Percentiles rank a stretch among this genome's conserved stretches.
phyloP scores from a whole-genome alignment of 257 asterid genomes.

The Solanum sejunctum region DNA sequence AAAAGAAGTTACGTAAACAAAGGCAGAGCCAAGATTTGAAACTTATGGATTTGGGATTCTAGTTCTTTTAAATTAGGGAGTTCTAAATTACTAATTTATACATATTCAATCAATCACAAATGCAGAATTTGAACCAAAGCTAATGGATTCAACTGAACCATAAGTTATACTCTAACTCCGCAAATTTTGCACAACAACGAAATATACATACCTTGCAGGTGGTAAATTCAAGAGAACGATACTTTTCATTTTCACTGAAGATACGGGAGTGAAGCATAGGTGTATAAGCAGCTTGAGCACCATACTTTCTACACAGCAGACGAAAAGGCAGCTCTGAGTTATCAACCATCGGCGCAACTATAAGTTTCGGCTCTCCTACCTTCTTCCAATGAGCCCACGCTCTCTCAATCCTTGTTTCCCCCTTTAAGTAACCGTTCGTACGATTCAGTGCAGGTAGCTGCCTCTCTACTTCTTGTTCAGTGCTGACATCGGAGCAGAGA shows the following conservation, averaged over 20 bases:
- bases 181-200: not conserved
- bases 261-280: constrained; percentile 97
- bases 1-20: too few relatives aligned
- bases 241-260: constrained; percentile 63
- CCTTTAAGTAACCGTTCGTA: constrained; percentile 48
- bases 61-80: not conserved
- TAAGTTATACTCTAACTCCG: too few relatives aligned
- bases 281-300: constrained; percentile 94
- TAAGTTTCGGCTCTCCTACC: constrained; percentile 61
- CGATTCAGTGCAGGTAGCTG: constrained; percentile 8
- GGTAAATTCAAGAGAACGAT: constrained; percentile 76
- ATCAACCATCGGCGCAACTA: constrained; percentile 97
- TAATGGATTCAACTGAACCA: not conserved
- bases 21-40: not conserved
- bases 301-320: constrained; percentile 82
- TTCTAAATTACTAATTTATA: not conserved
- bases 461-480: constrained; percentile 3
- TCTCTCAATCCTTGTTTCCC: constrained; percentile 66
- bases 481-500: constrained; percentile 25
- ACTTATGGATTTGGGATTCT: not conserved
- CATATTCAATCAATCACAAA: not conserved
- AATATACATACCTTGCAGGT: constrained; percentile 42
- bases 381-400: constrained; percentile 92
- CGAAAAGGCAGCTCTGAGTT: constrained; percentile 98
- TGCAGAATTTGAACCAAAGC: not conserved